Evolutionary conservation across 352 stramenopile genomes (phyloP).

Genomic region (Pythium brassicae): DNA sequence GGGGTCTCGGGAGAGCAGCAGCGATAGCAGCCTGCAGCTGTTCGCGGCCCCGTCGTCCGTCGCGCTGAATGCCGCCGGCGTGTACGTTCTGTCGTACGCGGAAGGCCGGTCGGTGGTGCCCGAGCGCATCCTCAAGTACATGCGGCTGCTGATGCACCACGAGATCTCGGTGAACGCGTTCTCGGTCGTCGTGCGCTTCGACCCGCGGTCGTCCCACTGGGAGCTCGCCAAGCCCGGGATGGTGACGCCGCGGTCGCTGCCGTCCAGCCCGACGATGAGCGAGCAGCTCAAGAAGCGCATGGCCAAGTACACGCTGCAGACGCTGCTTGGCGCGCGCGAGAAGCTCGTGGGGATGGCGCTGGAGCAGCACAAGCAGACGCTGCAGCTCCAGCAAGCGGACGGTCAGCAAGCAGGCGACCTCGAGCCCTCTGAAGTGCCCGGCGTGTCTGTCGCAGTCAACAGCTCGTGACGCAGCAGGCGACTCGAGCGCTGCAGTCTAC

Average conservation of each 20-base stretch:
- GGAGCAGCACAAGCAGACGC: slow-evolving; percentile 29
- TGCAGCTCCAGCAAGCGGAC: slow-evolving; percentile 6
- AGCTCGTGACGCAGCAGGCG: too few species aligned
- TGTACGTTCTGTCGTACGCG: slow-evolving; percentile 78
- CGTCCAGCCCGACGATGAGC: slow-evolving; percentile 69
- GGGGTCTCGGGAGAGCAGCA: background rate
- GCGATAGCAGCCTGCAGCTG: slow-evolving; percentile 9
- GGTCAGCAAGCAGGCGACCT: slow-evolving; percentile 1
- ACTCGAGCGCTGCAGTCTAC: too few species aligned
- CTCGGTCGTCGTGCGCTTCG: slow-evolving; percentile 73
- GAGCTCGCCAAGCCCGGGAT: slow-evolving; percentile 75
- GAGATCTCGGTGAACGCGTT: slow-evolving; percentile 83
- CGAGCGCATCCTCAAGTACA: slow-evolving; percentile 81
- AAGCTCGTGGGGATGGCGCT: slow-evolving; percentile 54
- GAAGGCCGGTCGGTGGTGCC: slow-evolving; percentile 70
- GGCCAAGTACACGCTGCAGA: slow-evolving; percentile 73
- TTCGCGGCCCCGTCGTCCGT: slow-evolving; percentile 7
- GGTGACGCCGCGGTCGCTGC: slow-evolving; percentile 70
- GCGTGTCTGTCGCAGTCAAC: slow-evolving; percentile 4
- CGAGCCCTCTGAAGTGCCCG: background rate
- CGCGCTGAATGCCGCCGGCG: slow-evolving; percentile 29
- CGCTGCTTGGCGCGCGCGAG: slow-evolving; percentile 47
- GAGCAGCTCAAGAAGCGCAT: slow-evolving; percentile 70
- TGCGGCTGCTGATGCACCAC: slow-evolving; percentile 83
- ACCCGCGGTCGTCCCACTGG: slow-evolving; percentile 65